Evolutionary conservation across 176 grass and related monocot species (phyloP).

Genomic region (Aegilops sharonensis): DNA sequence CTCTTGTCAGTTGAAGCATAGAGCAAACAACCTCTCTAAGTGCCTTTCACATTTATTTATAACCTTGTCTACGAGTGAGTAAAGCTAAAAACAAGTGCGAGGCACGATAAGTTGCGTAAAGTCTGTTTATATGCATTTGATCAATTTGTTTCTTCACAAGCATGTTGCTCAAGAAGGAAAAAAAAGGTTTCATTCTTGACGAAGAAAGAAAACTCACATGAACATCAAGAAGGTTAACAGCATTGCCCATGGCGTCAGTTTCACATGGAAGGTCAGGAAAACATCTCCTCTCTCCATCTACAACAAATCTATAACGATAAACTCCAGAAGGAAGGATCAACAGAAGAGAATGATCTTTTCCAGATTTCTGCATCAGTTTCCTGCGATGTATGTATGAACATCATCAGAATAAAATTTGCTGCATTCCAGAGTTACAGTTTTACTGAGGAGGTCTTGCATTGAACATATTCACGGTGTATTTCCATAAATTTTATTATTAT

Average conservation of each 20-base stretch:
- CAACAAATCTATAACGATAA: slow-evolving; percentile 86
- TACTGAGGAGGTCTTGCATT: background rate
- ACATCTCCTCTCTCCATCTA: slow-evolving; percentile 81
- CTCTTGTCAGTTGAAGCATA: slow-evolving; percentile 1
- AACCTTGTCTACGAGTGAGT: background rate
- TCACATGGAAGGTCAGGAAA: slow-evolving; percentile 85
- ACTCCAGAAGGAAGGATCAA: slow-evolving; percentile 86
- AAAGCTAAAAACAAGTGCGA: background rate
- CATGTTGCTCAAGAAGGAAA: background rate
- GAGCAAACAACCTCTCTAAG: background rate
- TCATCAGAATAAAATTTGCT: slow-evolving; percentile 1
- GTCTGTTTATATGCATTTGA: background rate
- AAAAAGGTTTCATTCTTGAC: background rate
- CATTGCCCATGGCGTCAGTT: slow-evolving; percentile 67
- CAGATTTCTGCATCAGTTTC: slow-evolving; percentile 81
- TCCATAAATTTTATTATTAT: background rate
- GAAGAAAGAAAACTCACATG: slow-evolving; percentile 66
- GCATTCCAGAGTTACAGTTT: background rate
- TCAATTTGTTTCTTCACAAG: background rate
- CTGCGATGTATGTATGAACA: slow-evolving; percentile 50
- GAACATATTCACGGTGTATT: background rate
- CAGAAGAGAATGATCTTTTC: slow-evolving; percentile 91
- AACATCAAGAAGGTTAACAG: slow-evolving; percentile 92
- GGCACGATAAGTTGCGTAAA: background rate
- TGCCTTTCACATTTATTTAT: background rate